Base-by-base conservation (phyloP, 2,329 filamentous ascomycete species). In the Tolypocladium capitatum region DNA sequence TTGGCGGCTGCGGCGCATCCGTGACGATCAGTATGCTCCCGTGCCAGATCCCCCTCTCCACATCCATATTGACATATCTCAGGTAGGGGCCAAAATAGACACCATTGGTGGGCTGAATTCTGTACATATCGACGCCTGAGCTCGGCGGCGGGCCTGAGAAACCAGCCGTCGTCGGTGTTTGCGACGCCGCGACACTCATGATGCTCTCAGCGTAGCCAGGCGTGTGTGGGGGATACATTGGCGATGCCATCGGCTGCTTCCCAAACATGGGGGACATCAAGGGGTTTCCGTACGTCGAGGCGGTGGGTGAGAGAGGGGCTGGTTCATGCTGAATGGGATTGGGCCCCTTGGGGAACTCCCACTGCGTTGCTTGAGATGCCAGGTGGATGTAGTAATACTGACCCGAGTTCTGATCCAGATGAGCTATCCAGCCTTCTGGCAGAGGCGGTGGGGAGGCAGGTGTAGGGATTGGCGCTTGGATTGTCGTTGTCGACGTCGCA, bases 321-420 rank as follows among this genome's bases (percentile, higher is more conserved):
- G 85, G 77, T 50, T 94, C 89, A 53, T 94, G 78, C 52, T 87
- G 86, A 47, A 96, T 74, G 1, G 91, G 91, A 24, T 88, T 95
- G 0, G 90, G 90, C 0, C 91, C 91, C 67, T 96, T 97, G 28
- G 92, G 92, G 56, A 97, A 97, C 60, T 98, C 92, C 92, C 92
- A 98, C 62, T 98, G 92, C 1, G 92, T 98, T 3, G 90, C 88
- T 62, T 97, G 92, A 0, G 87, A 90, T 1, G 90, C 86, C 30
- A 98, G 75, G 63, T 98, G 92, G 50, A 98, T 98, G 60, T 98
- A 98, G 65, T 98, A 98, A 66, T 97, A 98, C 61, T 97, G 91
- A 1, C 92, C 92, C 2, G 91, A 97, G 61, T 86, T 95, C 55
- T 88, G 86, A 62, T 98, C 92, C 5, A 97, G 74, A 63, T 97